These are phyloP conservation scores for Lasiodiplodia citricola DNA, from an alignment of 2,329 filamentous ascomycete species.

Conservation along the genomic window DNA sequence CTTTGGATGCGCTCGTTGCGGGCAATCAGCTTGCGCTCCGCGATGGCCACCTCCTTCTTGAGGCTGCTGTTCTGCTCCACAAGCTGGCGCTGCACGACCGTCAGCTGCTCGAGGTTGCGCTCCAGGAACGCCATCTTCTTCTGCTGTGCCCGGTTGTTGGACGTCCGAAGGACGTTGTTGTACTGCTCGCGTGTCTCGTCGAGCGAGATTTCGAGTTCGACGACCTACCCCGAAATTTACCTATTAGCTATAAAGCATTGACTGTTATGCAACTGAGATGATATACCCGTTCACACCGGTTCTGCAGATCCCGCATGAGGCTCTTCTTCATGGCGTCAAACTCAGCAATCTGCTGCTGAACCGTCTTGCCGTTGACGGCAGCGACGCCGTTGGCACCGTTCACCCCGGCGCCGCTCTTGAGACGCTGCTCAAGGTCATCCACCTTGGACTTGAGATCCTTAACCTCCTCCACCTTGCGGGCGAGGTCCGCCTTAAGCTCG, in stretches of 20 bases:
- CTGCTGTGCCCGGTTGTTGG: conserved; percentile 97
- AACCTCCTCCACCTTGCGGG: conserved; percentile 81
- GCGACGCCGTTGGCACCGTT: conserved; percentile 63
- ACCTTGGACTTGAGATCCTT: conserved; percentile 79
- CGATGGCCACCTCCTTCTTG: conserved; percentile 99
- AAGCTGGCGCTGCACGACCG: conserved; percentile 94
- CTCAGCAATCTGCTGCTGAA: conserved; percentile 97
- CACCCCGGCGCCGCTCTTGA: conserved; percentile 64
- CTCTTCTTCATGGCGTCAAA: conserved; percentile 99
- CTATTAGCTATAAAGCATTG: conserved; percentile 23
- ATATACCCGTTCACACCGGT: conserved; percentile 86
- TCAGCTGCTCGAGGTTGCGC: conserved; percentile 96
- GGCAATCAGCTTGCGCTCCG: conserved; percentile 94
- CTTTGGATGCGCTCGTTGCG: conserved; percentile 96
- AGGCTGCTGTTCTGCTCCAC: conserved; percentile 96
- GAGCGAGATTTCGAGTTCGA: conserved; percentile 96
- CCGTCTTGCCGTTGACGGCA: conserved; percentile 76
- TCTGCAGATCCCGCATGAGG: conserved; percentile 97
- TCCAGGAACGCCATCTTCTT: conserved; percentile 99
- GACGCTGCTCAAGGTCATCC: conserved; percentile 76
- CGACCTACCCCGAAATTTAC: conserved; percentile 56
- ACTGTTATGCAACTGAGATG: conserved; percentile 32
- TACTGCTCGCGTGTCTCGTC: conserved; percentile 99
- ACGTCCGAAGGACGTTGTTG: conserved; percentile 95
- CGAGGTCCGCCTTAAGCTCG: conserved; percentile 76